Conservation (phyloP, 2,329 filamentous ascomycete species). For the Neopestalotiopsis sp. region DNA sequence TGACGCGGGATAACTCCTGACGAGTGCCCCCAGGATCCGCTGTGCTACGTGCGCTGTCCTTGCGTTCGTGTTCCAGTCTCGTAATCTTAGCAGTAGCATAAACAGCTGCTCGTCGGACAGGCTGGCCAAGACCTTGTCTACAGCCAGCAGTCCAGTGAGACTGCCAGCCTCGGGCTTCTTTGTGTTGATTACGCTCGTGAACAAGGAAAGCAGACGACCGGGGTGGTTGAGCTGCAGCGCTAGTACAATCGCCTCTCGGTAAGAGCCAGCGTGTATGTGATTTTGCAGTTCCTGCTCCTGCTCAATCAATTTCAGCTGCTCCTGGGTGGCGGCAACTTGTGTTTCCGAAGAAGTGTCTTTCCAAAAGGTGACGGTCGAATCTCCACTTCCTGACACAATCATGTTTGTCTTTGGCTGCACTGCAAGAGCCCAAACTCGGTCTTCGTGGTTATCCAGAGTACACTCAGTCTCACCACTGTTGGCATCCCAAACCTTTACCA, state of each 20-base stretch:
- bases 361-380: slow-evolving; percentile 96
- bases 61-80: slow-evolving; percentile 98
- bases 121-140: slow-evolving; percentile 82
- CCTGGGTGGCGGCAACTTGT: slow-evolving; percentile 73
- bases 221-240: slow-evolving; percentile 95
- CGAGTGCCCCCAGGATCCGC: slow-evolving; percentile 78
- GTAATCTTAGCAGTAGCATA: slow-evolving; percentile 76
- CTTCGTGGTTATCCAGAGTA: slow-evolving; percentile 95
- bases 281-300: slow-evolving; percentile 95
- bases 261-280: slow-evolving; percentile 85
- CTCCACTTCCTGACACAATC: slow-evolving; percentile 88
- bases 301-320: slow-evolving; percentile 81
- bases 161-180: slow-evolving; percentile 65
- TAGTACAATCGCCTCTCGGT: slow-evolving; percentile 89
- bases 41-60: slow-evolving; percentile 86
- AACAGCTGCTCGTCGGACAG: slow-evolving; percentile 88
- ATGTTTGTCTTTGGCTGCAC: slow-evolving; percentile 72
- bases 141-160: slow-evolving; percentile 68
- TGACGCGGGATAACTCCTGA: slow-evolving; percentile 80
- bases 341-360: slow-evolving; percentile 86
- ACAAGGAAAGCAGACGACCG: slow-evolving; percentile 81
- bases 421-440: slow-evolving; percentile 90
- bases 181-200: slow-evolving; percentile 77
- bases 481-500: slow-evolving; percentile 96
- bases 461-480: slow-evolving; percentile 83